A percentile compares a stretch with the other conserved stretches of the same genome.
Conservation (phyloP, 345 rosid genomes). For the Atalantia buxifolia region DNA sequence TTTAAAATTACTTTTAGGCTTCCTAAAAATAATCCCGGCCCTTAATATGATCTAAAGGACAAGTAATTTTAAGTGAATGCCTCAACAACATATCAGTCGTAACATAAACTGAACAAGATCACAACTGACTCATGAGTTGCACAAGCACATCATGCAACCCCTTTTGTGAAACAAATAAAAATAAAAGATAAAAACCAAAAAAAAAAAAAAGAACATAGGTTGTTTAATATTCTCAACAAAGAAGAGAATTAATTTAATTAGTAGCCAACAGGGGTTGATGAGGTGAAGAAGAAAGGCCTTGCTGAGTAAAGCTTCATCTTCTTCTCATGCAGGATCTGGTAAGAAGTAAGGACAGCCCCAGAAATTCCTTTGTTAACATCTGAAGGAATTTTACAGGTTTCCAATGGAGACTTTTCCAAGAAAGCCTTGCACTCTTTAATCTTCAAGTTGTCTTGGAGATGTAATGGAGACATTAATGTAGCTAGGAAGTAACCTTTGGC, state of each 20-base stretch:
- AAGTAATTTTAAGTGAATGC: no score
- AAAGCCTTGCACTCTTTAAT: conserved; percentile 40
- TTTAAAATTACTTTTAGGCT: no score
- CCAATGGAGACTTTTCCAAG: conserved; percentile 28
- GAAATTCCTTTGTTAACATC: conserved; percentile 30
- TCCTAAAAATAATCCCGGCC: no score
- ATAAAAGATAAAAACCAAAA: background rate
- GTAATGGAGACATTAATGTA: conserved; percentile 13
- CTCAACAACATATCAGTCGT: no score
- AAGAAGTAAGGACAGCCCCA: conserved; percentile 29
- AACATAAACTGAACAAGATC: no score
- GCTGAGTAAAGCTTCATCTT: conserved; percentile 25
- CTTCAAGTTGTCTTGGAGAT: conserved; percentile 17
- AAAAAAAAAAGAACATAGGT: background rate
- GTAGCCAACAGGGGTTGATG: conserved; percentile 21
- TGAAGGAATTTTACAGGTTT: conserved; percentile 26
- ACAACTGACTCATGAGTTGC: background rate
- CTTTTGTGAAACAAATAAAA: background rate
- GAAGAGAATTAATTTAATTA: conserved; percentile 6
- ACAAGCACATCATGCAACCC: background rate
- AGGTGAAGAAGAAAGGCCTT: conserved; percentile 34
- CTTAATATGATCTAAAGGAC: no score
- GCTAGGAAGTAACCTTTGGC: conserved; percentile 38
- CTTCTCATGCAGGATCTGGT: conserved; percentile 21
- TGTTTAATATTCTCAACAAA: no score